Evolutionary conservation across 176 grass and related monocot species (phyloP).

Genomic region (Zea mays): Zm-B73-REFERENCE-NAM-5.0 NC_050096.1:35500501-35501000

Average conservation of each 20-base stretch:
- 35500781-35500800: slow-evolving; percentile 55
- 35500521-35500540: slow-evolving; percentile 25
- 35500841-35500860: slow-evolving; percentile 60
- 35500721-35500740: slow-evolving; percentile 65
- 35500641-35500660: slow-evolving; percentile 77
- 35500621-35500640: slow-evolving; percentile 64
- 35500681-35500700: slow-evolving; percentile 78
- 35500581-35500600: slow-evolving; percentile 49
- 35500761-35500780: slow-evolving; percentile 54
- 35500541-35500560: slow-evolving; percentile 36
- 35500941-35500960: slow-evolving; percentile 52
- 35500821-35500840: slow-evolving; percentile 76
- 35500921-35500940: slow-evolving; percentile 72
- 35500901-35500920: slow-evolving; percentile 74
- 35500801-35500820: slow-evolving; percentile 85
- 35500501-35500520: slow-evolving; percentile 44
- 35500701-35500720: slow-evolving; percentile 68
- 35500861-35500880: slow-evolving; percentile 64
- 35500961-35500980: slow-evolving; percentile 59
- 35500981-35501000: slow-evolving; percentile 65
- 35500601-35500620: slow-evolving; percentile 63
- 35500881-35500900: slow-evolving; percentile 79
- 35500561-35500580: slow-evolving; percentile 44
- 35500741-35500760: slow-evolving; percentile 67
- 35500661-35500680: slow-evolving; percentile 68